Evolutionary conservation across 768 basidiomycete species (phyloP).

Genomic region (Russula lepida): DNA sequence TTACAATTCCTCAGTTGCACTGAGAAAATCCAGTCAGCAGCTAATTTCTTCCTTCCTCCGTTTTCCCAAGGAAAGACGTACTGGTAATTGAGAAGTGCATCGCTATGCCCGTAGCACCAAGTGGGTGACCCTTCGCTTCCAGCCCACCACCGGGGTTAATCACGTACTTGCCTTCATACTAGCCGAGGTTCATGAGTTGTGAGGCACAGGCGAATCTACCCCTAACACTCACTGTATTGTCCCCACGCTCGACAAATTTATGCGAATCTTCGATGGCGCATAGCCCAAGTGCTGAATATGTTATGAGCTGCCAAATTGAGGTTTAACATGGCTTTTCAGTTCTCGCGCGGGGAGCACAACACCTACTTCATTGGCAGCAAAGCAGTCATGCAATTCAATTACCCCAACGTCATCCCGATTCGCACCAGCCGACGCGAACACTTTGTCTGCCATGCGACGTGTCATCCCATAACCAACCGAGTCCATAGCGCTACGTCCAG

Average conservation of each 20-base stretch:
- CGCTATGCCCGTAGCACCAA: slow-evolving; percentile 74
- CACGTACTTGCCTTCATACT: slow-evolving; percentile 82
- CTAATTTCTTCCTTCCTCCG: not conserved
- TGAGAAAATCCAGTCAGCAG: slow-evolving; percentile 22
- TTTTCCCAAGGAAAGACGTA: slow-evolving; percentile 28
- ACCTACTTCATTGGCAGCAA: slow-evolving; percentile 68
- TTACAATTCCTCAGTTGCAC: slow-evolving; percentile 71
- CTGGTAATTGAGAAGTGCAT: slow-evolving; percentile 86
- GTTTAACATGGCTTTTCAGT: not conserved
- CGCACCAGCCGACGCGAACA: slow-evolving; percentile 60
- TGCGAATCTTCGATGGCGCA: slow-evolving; percentile 59
- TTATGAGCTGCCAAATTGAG: slow-evolving; percentile 48
- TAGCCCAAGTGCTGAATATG: slow-evolving; percentile 73
- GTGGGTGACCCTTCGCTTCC: slow-evolving; percentile 83
- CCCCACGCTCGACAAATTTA: slow-evolving; percentile 62
- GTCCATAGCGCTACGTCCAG: slow-evolving; percentile 66
- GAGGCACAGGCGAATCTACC: not conserved
- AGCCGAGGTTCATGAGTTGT: not conserved
- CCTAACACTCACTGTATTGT: slow-evolving; percentile 59
- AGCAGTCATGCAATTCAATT: slow-evolving; percentile 82
- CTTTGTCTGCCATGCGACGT: slow-evolving; percentile 55
- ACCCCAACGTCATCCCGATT: slow-evolving; percentile 73
- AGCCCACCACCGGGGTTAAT: slow-evolving; percentile 80
- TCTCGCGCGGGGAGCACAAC: not conserved
- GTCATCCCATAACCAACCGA: slow-evolving; percentile 77